Conservation (phyloP, 2,329 filamentous ascomycete species). For the Phyllosticta paracitricarpa region DNA sequence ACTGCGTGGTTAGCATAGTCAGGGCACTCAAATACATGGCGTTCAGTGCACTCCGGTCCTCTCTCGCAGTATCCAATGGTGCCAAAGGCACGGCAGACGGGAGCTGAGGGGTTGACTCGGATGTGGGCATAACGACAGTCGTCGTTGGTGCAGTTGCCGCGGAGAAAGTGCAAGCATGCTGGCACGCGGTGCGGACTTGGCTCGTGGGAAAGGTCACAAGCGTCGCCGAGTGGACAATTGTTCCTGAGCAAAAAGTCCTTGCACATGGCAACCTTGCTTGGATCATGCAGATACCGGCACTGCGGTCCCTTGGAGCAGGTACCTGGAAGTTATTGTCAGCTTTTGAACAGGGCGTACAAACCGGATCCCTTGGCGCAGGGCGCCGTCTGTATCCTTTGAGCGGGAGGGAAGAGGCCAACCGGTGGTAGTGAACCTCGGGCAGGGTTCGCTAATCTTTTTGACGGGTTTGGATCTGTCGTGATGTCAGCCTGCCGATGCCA, state of each 20-base stretch:
- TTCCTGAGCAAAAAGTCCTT: constrained; percentile 75
- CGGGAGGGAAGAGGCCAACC: constrained; percentile 30
- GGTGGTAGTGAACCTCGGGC: constrained; percentile 48
- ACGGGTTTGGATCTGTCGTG: constrained; percentile 23
- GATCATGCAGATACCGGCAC: constrained; percentile 77
- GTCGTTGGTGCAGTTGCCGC: constrained; percentile 79
- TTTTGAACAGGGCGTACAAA: constrained; percentile 10
- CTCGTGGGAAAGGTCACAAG: constrained; percentile 87
- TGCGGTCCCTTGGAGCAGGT: constrained; percentile 70
- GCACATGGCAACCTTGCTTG: constrained; percentile 80
- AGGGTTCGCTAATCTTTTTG: constrained; percentile 63
- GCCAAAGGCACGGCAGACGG: constrained; percentile 77
- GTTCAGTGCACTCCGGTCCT: constrained; percentile 64
- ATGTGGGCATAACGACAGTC: constrained; percentile 83
- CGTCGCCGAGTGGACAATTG: constrained; percentile 63
- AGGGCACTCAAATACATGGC: constrained; percentile 88
- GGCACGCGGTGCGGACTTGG: constrained; percentile 74
- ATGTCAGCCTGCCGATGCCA: constrained; percentile 4
- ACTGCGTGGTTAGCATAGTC: constrained; percentile 85
- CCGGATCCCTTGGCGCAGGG: constrained; percentile 3
- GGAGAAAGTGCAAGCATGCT: constrained; percentile 79
- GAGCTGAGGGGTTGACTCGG: constrained; percentile 63
- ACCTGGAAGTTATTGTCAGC: constrained; percentile 45
- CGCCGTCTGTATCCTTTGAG: constrained; percentile 10
- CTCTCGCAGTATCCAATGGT: constrained; percentile 81